Evolutionary conservation across 2,329 filamentous ascomycete species (phyloP), one percentile per base, ranked within the genome.

Genomic region (Alternaria sp.): DNA sequence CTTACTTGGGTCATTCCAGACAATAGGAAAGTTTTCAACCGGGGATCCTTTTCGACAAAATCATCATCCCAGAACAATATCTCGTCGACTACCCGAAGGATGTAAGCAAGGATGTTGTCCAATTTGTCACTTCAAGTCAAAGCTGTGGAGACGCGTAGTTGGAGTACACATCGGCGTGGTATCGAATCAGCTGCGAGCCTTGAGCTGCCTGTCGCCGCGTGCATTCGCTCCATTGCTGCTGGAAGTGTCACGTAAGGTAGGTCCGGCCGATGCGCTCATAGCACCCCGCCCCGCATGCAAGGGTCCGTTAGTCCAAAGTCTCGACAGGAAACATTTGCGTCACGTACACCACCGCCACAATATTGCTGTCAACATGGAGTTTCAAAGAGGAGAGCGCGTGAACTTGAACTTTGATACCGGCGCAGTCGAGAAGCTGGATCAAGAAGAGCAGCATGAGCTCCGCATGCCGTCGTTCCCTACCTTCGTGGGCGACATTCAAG

Each of bases 401-500:
- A 80, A 85, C 28, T 73, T 90, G 18, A 83, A 89, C 69, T 79
- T 90, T 28, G 86, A 86, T 34, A 84, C 85, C 34, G 83, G 84
- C 54, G 81, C 82, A 26, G 80, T 80, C 43, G 76, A 81, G 38
- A 75, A 81, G 28, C 76, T 80, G 34, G 74, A 77, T 18, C 55
- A 64, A 8, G 61, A 67, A 47, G 53, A 66, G 16, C 49, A 62
- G 12, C 46, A 66, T 51, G 61, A 68, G 28, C 26, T 57, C 65
- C 63, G 60, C 52, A 49, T 48, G 54, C 68, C 58, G 42, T 56
- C 57, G 34, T 70, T 65, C 47, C 62, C 63, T 48, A 69, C 62
- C 7, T 86, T 91, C 42, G 83, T 96, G 43, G 86, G 86, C 56
- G 94, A 97, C 68, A 88, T 98, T 64, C 85, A 91, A 71, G 94